These are phyloP conservation scores for Phaeosphaeriaceae sp. DNA, from an alignment of 2,329 filamentous ascomycete genomes.

Conservation along the genomic window DNA sequence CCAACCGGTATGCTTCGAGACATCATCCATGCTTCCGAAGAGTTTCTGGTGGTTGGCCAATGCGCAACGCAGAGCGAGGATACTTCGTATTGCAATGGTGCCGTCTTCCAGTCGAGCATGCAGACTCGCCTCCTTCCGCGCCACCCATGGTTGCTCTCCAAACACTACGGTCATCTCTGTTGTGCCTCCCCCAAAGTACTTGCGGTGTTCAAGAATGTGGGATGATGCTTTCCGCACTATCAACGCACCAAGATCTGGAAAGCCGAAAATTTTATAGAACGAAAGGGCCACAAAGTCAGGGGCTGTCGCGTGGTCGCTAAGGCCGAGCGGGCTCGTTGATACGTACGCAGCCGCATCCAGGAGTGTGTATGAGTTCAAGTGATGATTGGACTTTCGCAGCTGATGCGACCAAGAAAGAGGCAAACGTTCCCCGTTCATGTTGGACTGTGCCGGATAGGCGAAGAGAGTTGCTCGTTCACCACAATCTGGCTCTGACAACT, in stretches of 20 bases:
- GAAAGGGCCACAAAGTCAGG: slow-evolving; percentile 87
- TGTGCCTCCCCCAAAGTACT: slow-evolving; percentile 74
- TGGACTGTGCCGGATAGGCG: slow-evolving; percentile 88
- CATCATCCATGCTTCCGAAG: slow-evolving; percentile 64
- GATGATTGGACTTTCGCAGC: slow-evolving; percentile 23
- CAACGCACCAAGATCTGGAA: slow-evolving; percentile 85
- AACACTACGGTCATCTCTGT: slow-evolving; percentile 63
- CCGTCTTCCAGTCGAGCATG: slow-evolving; percentile 72
- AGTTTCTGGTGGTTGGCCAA: slow-evolving; percentile 64
- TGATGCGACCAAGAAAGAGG: slow-evolving; percentile 66
- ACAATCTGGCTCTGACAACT: slow-evolving; percentile 14
- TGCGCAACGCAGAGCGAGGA: slow-evolving; percentile 67
- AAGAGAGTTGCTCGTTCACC: slow-evolving; percentile 57
- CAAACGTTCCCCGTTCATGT: slow-evolving; percentile 82
- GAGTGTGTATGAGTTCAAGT: slow-evolving; percentile 69
- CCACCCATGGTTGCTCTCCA: slow-evolving; percentile 60
- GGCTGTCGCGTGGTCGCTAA: slow-evolving; percentile 62
- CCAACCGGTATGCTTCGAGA: slow-evolving; percentile 65
- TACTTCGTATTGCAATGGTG: slow-evolving; percentile 70
- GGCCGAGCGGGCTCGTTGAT: slow-evolving; percentile 66
- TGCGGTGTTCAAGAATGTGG: slow-evolving; percentile 58
- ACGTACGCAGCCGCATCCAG: slow-evolving; percentile 72
- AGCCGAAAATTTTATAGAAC: slow-evolving; percentile 96
- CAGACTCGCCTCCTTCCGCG: slow-evolving; percentile 59
- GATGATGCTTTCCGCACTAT: slow-evolving; percentile 78